phyloP scores from a whole-genome alignment of 345 rosid genomes.

The Citrus glauca region DNA sequence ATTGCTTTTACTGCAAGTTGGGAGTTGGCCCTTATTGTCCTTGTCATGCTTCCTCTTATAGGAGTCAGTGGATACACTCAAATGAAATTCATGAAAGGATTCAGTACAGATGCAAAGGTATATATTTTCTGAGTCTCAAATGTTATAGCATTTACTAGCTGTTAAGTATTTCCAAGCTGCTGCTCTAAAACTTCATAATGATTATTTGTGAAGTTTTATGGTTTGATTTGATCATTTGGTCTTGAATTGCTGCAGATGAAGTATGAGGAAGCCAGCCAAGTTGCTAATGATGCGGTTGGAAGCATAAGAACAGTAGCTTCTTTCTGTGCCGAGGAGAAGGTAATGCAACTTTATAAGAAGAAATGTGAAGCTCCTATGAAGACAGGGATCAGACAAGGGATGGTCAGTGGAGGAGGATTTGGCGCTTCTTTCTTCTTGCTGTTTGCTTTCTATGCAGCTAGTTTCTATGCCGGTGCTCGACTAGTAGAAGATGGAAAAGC shows the following conservation, averaged over 20 bases:
- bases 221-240: not conserved
- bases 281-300: constrained; percentile 89
- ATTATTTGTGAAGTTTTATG: not conserved
- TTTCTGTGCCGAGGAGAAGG: constrained; percentile 82
- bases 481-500: constrained; percentile 51
- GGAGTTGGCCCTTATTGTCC: constrained; percentile 60
- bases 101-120: constrained; percentile 85
- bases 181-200: not conserved
- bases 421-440: constrained; percentile 63
- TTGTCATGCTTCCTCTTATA: constrained; percentile 60
- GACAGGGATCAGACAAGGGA: constrained; percentile 66
- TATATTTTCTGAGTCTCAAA: not conserved
- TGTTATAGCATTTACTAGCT: not conserved
- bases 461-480: constrained; percentile 77
- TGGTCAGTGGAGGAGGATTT: constrained; percentile 64
- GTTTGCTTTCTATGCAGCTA: constrained; percentile 50
- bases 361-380: constrained; percentile 82
- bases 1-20: constrained; percentile 72
- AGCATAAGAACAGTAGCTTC: constrained; percentile 90
- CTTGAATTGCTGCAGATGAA: constrained; percentile 40
- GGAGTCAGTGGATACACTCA: constrained; percentile 58
- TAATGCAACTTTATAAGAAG: constrained; percentile 62
- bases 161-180: not conserved
- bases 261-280: constrained; percentile 94
- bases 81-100: constrained; percentile 68